Evolutionary conservation across 805 yeast species (phyloP), one percentile per base, ranked within the genome.

Genomic region (Isabelozyma heimii): DNA sequence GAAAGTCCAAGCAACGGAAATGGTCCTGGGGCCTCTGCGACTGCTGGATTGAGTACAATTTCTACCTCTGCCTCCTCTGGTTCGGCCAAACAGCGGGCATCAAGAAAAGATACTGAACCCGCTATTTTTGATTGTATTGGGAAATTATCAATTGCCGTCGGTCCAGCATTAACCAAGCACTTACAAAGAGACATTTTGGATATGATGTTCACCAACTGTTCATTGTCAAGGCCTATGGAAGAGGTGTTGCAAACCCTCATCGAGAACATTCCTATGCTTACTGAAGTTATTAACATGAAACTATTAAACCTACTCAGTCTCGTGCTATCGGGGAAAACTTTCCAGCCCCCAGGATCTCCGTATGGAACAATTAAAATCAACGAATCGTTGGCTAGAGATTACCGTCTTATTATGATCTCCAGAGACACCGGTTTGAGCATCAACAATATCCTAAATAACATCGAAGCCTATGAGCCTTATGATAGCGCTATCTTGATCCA

Each of bases 131-230:
- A 87, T 57, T 94, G 98, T 63, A 77, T 92, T 41, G 89, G 95
- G 0, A 87, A 89, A 67, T 70, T 94, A 37, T 91, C 97, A 0
- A 78, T 79, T 24, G 92, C 98, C 0, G 89, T 92, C 13, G 97
- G 97, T 0, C 95, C 97, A 10, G 96, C 97, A 0, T 73, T 92
- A 48, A 89, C 97, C 0, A 94, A 92, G 61, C 91, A 89, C 62
- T 70, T 94, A 47, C 91, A 90, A 54, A 80, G 85, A 52, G 96
- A 89, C 58, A 77, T 92, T 17, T 69, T 92, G 45, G 91, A 87
- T 55, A 76, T 88, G 67, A 80, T 92, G 69, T 77, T 92, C 57
- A 67, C 72, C 35, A 80, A 85, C 43, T 90, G 97, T 52, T 88
- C 97, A 0, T 76, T 92, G 46, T 86, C 90, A n/a, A 85, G 83